Evolutionary conservation across 2,329 filamentous ascomycete species (phyloP).

Genomic region (Colletotrichum australisinense): DNA sequence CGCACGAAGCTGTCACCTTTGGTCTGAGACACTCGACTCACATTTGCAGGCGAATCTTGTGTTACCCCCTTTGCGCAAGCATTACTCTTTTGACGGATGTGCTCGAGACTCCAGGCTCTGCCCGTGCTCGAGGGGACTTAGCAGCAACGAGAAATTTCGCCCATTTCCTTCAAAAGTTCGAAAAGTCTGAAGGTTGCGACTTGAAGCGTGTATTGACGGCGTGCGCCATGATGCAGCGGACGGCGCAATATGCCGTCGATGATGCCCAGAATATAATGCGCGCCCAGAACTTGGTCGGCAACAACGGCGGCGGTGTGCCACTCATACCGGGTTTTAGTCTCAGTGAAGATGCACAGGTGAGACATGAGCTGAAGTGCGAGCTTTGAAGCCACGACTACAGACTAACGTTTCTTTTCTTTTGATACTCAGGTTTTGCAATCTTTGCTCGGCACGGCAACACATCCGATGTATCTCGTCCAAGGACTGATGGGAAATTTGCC

Average conservation of each 20-base stretch:
- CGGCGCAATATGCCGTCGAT: slow-evolving; percentile 24
- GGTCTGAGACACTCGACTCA: neutral
- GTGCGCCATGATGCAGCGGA: slow-evolving; percentile 29
- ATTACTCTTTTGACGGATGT: slow-evolving; percentile 31
- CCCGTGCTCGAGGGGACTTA: slow-evolving; percentile 20
- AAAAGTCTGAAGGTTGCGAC: slow-evolving; percentile 27
- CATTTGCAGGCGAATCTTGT: slow-evolving; percentile 22
- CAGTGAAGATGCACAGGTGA: slow-evolving; percentile 24
- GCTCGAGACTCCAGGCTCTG: slow-evolving; percentile 26
- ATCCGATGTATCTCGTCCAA: slow-evolving; percentile 34
- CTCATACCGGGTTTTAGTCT: slow-evolving; percentile 14
- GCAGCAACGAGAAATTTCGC: slow-evolving; percentile 26
- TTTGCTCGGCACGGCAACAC: slow-evolving; percentile 24
- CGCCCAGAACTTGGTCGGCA: slow-evolving; percentile 13
- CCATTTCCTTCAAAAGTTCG: slow-evolving; percentile 30
- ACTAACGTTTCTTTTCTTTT: neutral
- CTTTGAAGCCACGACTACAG: neutral
- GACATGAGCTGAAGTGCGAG: neutral
- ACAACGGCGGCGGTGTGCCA: neutral
- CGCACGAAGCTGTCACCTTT: neutral
- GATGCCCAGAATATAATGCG: slow-evolving; percentile 23
- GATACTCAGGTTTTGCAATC: slow-evolving; percentile 18
- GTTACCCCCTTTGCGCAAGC: slow-evolving; percentile 30
- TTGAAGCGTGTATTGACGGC: slow-evolving; percentile 26
- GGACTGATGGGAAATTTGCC: slow-evolving; percentile 32